Evolutionary conservation across 805 yeast species (phyloP), one percentile per base, ranked within the genome.

Genomic region (Yamadazyma nakazawae): DNA sequence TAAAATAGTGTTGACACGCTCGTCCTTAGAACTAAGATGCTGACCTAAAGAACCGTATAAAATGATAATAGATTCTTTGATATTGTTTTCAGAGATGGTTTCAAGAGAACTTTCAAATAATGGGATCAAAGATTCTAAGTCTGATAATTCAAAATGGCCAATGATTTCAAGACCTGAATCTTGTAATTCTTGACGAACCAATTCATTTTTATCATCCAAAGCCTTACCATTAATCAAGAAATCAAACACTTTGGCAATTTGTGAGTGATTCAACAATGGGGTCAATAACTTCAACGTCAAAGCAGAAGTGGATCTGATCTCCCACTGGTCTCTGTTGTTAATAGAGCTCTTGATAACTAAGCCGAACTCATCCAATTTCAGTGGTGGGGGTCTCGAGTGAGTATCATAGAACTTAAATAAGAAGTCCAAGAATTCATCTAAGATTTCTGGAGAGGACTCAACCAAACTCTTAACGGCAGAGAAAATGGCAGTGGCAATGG

Each of bases 1-100:
- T 35, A 88, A 80, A 53, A 89, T 86, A 2, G 73, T 64, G 13
- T 73, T 67, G 42, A 91, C 70, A 61, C 97, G 79, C 1, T 74
- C 56, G 59, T 94, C 99, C 18, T 75, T 65, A 0, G 78, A 56
- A 13, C 78, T 71, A 64, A 94, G 75, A 70, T 94, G 96, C 49
- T 86, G 85, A 1, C 96, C 98, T 52, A 91, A 76, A 3, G 94
- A 81, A 56, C 99, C 99, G 59, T 92, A 94, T 38, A 92, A 71
- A 47, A 94, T 85, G 55, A 94, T 87, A 16, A 85, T 85, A 56
- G 87, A 80, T 63, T 90, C 96, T 56, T 83, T 83, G 51, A 88
- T 78, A 30, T 70, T 68, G 61, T 84, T 88, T 54, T 80, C 83
- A n/a, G 39, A 12, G 44, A 76, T 78, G 30, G 74, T 68, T 18